Evolutionary conservation across 2,329 filamentous ascomycete species (phyloP).

Genomic region (Shiraia bambusicola): DNA sequence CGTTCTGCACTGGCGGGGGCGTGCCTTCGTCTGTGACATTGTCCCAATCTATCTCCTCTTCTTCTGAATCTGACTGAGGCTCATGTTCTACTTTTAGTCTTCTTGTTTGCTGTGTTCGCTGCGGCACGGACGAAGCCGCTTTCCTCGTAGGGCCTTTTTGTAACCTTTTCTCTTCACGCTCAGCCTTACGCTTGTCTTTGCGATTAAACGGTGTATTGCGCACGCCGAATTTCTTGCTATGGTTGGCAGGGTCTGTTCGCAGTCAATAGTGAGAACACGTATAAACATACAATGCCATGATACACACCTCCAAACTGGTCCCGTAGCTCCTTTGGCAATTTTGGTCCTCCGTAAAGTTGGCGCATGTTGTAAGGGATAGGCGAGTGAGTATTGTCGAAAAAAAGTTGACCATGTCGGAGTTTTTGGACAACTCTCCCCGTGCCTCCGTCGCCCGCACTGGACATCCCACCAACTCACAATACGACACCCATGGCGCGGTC

Average conservation of each 20-base stretch:
- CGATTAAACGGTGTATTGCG: constrained; percentile 45
- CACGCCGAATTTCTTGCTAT: constrained; percentile 23
- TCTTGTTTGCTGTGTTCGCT: no score
- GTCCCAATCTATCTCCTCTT: constrained; percentile 30
- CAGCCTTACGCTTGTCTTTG: constrained; percentile 68
- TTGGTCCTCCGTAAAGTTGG: constrained; percentile 44
- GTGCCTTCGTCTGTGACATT: constrained; percentile 39
- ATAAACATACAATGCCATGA: neutral
- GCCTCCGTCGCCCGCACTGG: constrained; percentile 22
- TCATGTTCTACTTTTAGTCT: constrained; percentile 13
- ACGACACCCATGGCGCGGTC: constrained; percentile 22
- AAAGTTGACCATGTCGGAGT: constrained; percentile 36
- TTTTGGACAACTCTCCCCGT: constrained; percentile 22
- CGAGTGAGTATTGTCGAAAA: constrained; percentile 21
- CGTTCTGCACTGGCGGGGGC: constrained; percentile 19
- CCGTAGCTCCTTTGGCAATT: constrained; percentile 49
- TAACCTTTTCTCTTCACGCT: constrained; percentile 62
- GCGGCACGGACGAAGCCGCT: no score
- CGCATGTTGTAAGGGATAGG: constrained; percentile 37
- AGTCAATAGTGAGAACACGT: constrained; percentile 5
- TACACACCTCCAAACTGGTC: constrained; percentile 46
- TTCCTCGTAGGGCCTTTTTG: constrained; percentile 25
- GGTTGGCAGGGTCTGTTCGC: constrained; percentile 30
- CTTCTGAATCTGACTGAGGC: constrained; percentile 18
- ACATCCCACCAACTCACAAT: constrained; percentile 23